Conservation (phyloP, 495 filamentous ascomycete genomes). For the Penicillium macrosclerotiorum region DNA sequence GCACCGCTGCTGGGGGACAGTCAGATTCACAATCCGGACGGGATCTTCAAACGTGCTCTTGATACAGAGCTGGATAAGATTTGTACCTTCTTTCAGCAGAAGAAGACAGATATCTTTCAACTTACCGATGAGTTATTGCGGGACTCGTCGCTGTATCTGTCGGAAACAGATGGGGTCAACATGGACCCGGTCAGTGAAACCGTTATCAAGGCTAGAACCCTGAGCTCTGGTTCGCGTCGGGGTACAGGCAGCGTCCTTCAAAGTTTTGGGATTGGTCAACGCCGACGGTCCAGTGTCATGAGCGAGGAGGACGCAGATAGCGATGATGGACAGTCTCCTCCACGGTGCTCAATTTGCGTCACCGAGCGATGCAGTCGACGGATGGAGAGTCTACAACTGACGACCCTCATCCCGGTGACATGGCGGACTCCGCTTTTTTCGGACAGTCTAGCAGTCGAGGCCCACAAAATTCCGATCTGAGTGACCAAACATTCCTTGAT, state of each 20-base stretch:
- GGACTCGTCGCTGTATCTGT: slow-evolving; percentile 72
- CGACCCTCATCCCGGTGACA: slow-evolving; percentile 48
- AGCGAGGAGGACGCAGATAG: slow-evolving; percentile 65
- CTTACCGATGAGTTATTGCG: slow-evolving; percentile 73
- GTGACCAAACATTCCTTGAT: slow-evolving; percentile 64
- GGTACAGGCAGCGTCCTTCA: slow-evolving; percentile 47
- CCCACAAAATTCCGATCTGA: slow-evolving; percentile 60
- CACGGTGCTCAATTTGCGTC: slow-evolving; percentile 7
- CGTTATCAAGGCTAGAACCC: slow-evolving; percentile 39
- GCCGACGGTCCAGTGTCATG: slow-evolving; percentile 47
- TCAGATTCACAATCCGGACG: slow-evolving; percentile 63
- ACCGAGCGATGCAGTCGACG: slow-evolving; percentile 23
- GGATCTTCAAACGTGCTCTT: slow-evolving; percentile 72
- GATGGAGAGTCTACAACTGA: slow-evolving; percentile 31
- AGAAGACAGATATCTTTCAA: slow-evolving; percentile 79
- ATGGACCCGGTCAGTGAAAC: slow-evolving; percentile 52
- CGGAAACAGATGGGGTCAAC: slow-evolving; percentile 57
- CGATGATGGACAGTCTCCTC: slow-evolving; percentile 32
- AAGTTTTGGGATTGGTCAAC: slow-evolving; percentile 37
- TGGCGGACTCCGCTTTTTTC: slow-evolving; percentile 37
- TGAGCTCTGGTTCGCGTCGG: slow-evolving; percentile 41
- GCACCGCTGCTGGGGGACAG: slow-evolving; percentile 71
- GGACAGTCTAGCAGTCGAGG: slow-evolving; percentile 22
- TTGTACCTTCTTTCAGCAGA: slow-evolving; percentile 80
- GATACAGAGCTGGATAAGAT: slow-evolving; percentile 94